These are phyloP conservation scores for Pinus albicaulis DNA, from an alignment of 75 land plant genomes.

Conservation along the genomic window DNA sequence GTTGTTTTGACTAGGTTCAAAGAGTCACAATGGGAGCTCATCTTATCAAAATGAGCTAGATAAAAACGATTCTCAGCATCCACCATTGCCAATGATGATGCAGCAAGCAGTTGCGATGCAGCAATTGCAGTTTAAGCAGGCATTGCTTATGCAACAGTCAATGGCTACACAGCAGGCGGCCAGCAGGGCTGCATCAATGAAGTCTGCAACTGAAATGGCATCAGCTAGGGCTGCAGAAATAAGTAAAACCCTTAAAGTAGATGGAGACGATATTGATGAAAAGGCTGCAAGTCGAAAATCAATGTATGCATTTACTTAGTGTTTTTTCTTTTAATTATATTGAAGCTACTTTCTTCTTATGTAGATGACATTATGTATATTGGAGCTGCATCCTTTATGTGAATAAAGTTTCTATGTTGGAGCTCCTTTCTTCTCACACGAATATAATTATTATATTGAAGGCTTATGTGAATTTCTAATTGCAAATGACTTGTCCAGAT, in stretches of 20 bases:
- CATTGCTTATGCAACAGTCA: conserved; percentile 89
- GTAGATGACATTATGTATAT: neutral
- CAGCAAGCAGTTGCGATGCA: conserved; percentile 98
- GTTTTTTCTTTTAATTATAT: neutral
- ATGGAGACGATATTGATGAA: conserved; percentile 50
- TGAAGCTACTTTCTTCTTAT: neutral
- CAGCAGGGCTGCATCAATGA: conserved; percentile 86
- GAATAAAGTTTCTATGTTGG: neutral
- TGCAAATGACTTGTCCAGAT: conserved; percentile 25
- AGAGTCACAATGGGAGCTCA: neutral
- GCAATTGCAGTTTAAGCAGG: conserved; percentile 98
- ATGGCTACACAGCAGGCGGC: conserved; percentile 95
- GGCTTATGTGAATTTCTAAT: conserved; percentile 6
- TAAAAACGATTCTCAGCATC: conserved; percentile 42
- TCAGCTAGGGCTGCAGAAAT: conserved; percentile 92
- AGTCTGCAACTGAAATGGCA: conserved; percentile 94
- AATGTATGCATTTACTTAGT: conserved; percentile 27
- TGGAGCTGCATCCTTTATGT: neutral
- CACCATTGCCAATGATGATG: conserved; percentile 83
- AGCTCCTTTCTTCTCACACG: neutral
- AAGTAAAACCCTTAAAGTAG: conserved; percentile 74
- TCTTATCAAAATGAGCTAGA: conserved; percentile 5
- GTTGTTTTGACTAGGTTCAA: neutral
- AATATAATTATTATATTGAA: neutral
- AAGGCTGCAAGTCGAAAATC: conserved; percentile 32